Conservation (phyloP, 805 yeast species). For the Starmerella stigmatis region DNA sequence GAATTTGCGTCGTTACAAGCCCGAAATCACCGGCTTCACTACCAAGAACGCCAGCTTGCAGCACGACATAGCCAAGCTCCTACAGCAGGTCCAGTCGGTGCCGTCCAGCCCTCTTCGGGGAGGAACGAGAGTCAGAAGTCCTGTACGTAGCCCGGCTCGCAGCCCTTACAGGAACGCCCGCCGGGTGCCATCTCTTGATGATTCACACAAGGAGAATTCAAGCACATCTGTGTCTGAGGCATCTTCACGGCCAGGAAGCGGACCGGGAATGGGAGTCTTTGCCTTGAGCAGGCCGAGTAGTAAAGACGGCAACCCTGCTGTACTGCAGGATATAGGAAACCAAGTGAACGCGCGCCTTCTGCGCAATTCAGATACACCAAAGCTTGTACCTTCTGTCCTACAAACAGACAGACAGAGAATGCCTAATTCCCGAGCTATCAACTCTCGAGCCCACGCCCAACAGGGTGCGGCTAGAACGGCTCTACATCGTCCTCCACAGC, state of each 20-base stretch:
- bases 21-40: not conserved
- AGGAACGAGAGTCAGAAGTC: not conserved
- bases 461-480: not conserved
- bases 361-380: not conserved
- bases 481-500: not conserved
- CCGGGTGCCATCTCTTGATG: too few species aligned
- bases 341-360: not conserved
- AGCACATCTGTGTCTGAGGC: not conserved
- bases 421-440: too few species aligned
- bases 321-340: not conserved
- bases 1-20: not conserved
- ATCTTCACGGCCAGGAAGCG: not conserved
- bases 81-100: not conserved
- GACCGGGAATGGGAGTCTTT: not conserved
- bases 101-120: conserved; percentile 1
- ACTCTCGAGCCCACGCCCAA: too few species aligned
- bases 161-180: not conserved
- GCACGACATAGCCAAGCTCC: not conserved
- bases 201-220: not conserved
- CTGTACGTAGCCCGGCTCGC: not conserved
- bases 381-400: not conserved
- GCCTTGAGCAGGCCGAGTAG: not conserved
- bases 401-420: too few species aligned
- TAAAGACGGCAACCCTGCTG: not conserved
- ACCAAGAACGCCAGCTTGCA: not conserved